A percentile compares a stretch with the other conserved stretches of the same genome.
These are phyloP conservation scores for Fistulifera pelliculosa DNA, from an alignment of 108 stramenopile genomes.

Conservation along the genomic window DNA sequence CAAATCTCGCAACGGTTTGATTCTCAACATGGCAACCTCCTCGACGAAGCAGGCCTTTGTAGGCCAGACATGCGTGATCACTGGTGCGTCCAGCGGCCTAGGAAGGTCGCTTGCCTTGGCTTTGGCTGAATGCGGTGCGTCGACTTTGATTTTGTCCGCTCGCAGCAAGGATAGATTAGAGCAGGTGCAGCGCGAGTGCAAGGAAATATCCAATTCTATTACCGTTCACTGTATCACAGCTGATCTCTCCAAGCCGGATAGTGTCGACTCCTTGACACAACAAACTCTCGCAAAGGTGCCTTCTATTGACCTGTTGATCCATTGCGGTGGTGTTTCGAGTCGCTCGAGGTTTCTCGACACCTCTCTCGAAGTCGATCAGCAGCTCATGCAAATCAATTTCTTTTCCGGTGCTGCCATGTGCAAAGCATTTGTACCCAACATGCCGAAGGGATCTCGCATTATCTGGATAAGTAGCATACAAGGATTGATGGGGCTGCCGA, in stretches of 20 bases:
- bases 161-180: constrained; percentile 40
- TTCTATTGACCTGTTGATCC: constrained; percentile 60
- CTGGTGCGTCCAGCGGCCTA: constrained; percentile 74
- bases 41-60: constrained; percentile 5
- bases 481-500: constrained; percentile 73
- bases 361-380: constrained; percentile 51
- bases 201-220: constrained; percentile 3
- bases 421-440: constrained; percentile 58
- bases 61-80: constrained; percentile 36
- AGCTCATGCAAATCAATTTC: constrained; percentile 80
- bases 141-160: constrained; percentile 44
- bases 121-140: constrained; percentile 36
- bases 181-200: constrained; percentile 43
- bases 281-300: constrained; percentile 20
- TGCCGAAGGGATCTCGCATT: constrained; percentile 41
- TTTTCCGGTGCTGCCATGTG: constrained; percentile 58
- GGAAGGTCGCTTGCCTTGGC: constrained; percentile 46
- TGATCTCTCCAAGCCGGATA: constrained; percentile 41
- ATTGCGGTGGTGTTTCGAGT: constrained; percentile 75
- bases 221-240: constrained; percentile 30
- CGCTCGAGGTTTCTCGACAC: constrained; percentile 71
- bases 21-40: neutral
- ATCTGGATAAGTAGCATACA: constrained; percentile 74
- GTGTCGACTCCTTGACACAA: constrained; percentile 13
- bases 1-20: too few relatives aligned